phyloP scores from a whole-genome alignment of 2,329 filamentous ascomycete species.

The Xylariaceae sp. region DNA sequence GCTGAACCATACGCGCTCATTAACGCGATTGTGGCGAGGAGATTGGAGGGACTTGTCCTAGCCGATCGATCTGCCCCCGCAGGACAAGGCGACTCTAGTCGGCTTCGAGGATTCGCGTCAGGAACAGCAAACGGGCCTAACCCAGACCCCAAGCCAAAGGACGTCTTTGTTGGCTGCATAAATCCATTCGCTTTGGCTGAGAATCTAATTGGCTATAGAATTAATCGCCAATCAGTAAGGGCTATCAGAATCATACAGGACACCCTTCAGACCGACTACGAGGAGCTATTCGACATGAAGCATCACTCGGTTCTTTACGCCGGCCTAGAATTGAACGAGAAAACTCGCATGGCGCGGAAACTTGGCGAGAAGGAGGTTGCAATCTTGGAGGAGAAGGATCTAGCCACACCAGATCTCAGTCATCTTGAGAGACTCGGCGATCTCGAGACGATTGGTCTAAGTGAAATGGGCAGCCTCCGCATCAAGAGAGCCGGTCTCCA shows the following conservation, averaged over 20 bases:
- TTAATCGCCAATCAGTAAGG: constrained; percentile 35
- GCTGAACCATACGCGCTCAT: constrained; percentile 37
- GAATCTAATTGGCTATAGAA: constrained; percentile 38
- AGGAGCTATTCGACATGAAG: constrained; percentile 44
- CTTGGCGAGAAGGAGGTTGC: constrained; percentile 37
- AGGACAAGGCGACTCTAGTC: constrained; percentile 34
- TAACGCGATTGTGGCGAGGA: constrained; percentile 36
- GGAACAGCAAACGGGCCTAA: constrained; percentile 24
- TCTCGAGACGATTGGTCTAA: constrained; percentile 38
- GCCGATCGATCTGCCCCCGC: constrained; percentile 27
- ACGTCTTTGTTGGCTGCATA: constrained; percentile 37
- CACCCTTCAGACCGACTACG: constrained; percentile 43
- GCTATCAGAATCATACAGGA: constrained; percentile 36
- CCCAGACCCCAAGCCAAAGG: constrained; percentile 36
- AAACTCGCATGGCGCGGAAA: constrained; percentile 35
- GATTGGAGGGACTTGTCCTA: constrained; percentile 27
- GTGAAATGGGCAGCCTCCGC: constrained; percentile 33
- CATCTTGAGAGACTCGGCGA: constrained; percentile 35
- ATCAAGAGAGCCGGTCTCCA: constrained; percentile 40
- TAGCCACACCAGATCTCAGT: constrained; percentile 41
- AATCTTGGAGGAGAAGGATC: constrained; percentile 39
- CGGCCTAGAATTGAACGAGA: constrained; percentile 38
- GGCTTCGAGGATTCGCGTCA: constrained; percentile 25
- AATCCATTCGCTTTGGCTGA: constrained; percentile 43
- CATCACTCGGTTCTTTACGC: constrained; percentile 40